Conservation (phyloP, 129 eudicot genomes). For the Glebionis coronaria region DNA sequence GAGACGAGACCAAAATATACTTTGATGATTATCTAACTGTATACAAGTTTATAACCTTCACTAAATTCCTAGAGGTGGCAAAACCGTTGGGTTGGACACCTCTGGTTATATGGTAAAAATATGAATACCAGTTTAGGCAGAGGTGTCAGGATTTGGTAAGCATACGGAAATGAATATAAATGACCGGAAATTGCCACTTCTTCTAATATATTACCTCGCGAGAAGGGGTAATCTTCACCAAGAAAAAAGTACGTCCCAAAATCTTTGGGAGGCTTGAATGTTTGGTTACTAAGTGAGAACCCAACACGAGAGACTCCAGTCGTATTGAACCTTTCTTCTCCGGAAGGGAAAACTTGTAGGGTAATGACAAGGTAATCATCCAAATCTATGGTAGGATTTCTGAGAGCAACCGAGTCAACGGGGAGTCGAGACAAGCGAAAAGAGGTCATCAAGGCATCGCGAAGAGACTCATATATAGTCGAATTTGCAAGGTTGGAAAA, state of each 20-base stretch:
- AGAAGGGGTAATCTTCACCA: conserved; percentile 38
- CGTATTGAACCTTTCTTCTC: conserved; percentile 48
- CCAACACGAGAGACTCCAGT: conserved; percentile 47
- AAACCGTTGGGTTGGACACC: no score
- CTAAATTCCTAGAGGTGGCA: no score
- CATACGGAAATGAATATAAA: no score
- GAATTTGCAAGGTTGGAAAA: conserved; percentile 56
- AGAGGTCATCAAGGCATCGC: conserved; percentile 23
- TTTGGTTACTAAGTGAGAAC: conserved; percentile 59
- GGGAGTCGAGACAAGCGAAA: conserved; percentile 37
- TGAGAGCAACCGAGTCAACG: conserved; percentile 57
- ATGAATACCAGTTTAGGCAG: no score
- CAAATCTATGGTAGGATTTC: conserved; percentile 37
- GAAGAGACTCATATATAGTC: conserved; percentile 32
- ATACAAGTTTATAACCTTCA: no score
- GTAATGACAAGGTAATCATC: conserved; percentile 44
- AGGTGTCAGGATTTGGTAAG: no score
- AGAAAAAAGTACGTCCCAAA: conserved; percentile 66
- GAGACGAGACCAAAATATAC: no score
- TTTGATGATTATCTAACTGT: no score
- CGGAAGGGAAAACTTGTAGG: conserved; percentile 60
- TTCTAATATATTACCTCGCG: conserved; percentile 37
- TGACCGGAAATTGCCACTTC: no score
- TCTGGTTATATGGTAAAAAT: no score
- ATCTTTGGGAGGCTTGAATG: conserved; percentile 48